Evolutionary conservation across 768 basidiomycete genomes (phyloP).

Genomic region (Termitomyces sp.): DNA sequence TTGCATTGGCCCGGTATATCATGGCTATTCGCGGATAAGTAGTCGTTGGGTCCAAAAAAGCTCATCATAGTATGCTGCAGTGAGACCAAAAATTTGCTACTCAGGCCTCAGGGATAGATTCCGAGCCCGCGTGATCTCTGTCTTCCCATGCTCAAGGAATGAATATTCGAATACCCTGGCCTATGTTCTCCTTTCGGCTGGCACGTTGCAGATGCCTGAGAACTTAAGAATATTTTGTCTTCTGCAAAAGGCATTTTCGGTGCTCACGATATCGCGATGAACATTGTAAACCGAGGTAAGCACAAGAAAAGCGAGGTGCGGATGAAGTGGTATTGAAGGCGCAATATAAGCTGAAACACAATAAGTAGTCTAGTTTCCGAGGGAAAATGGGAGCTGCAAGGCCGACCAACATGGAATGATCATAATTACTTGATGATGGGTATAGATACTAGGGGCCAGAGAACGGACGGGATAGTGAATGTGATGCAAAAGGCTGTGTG

Average conservation of each 20-base stretch:
- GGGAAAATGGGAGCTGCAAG: neutral
- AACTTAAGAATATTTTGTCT: neutral
- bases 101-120: neutral
- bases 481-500: conserved; percentile 4
- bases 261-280: neutral
- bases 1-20: neutral
- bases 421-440: conserved; percentile 9
- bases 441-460: conserved; percentile 3
- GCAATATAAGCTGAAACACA: neutral
- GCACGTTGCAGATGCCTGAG: neutral
- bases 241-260: neutral
- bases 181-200: conserved; percentile 3
- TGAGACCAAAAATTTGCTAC: neutral
- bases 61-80: neutral
- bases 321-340: neutral
- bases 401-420: conserved; percentile 5
- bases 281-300: neutral
- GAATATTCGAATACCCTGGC: neutral
- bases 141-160: neutral
- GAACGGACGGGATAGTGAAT: conserved; percentile 1
- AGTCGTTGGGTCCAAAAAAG: neutral
- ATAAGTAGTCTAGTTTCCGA: neutral
- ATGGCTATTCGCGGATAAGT: no score
- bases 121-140: neutral
- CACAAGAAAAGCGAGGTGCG: neutral